A percentile compares a stretch with the other conserved stretches of the same genome.
These are phyloP conservation scores for Zopfia rhizophila DNA, from an alignment of 2,329 filamentous ascomycete genomes.

Conservation along the genomic window DNA sequence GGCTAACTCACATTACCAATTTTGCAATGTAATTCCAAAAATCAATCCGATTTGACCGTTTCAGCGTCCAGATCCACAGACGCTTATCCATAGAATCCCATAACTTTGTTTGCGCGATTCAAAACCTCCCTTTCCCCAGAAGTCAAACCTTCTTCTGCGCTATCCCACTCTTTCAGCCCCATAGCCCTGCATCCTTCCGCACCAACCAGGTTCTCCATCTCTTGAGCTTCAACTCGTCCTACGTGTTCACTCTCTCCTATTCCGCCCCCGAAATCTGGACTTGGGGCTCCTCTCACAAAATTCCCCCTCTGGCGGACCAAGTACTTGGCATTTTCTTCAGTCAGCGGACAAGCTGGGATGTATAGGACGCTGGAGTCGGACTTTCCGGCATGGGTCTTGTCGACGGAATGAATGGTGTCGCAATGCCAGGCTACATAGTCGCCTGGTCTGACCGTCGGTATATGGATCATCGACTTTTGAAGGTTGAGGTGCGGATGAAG, in stretches of 20 bases:
- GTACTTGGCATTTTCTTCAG: slow-evolving; percentile 77
- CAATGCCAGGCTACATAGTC: slow-evolving; percentile 86
- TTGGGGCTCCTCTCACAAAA: slow-evolving; percentile 69
- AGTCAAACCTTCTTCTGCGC: slow-evolving; percentile 57
- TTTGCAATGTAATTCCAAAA: too few relatives aligned
- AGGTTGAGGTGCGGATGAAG: slow-evolving; percentile 78
- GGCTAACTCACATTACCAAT: too few relatives aligned
- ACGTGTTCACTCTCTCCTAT: slow-evolving; percentile 68
- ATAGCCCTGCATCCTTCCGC: slow-evolving; percentile 65
- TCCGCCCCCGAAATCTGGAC: slow-evolving; percentile 66
- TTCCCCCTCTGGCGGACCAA: slow-evolving; percentile 75
- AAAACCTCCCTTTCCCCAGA: slow-evolving; percentile 63
- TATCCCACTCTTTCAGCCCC: slow-evolving; percentile 64
- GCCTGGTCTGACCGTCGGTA: slow-evolving; percentile 74
- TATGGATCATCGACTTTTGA: slow-evolving; percentile 74
- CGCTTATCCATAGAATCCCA: slow-evolving; percentile 55
- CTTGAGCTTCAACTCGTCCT: slow-evolving; percentile 52
- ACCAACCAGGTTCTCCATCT: slow-evolving; percentile 53
- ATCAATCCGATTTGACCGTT: too few relatives aligned
- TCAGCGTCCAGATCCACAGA: neutral
- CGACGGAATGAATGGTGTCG: slow-evolving; percentile 83
- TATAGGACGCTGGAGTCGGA: slow-evolving; percentile 86
- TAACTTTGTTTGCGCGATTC: slow-evolving; percentile 63
- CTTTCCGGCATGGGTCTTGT: slow-evolving; percentile 76
- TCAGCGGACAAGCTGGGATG: slow-evolving; percentile 86